phyloP scores from a whole-genome alignment of 805 yeast species.

The Maudiozyma pseudohumilis region DNA sequence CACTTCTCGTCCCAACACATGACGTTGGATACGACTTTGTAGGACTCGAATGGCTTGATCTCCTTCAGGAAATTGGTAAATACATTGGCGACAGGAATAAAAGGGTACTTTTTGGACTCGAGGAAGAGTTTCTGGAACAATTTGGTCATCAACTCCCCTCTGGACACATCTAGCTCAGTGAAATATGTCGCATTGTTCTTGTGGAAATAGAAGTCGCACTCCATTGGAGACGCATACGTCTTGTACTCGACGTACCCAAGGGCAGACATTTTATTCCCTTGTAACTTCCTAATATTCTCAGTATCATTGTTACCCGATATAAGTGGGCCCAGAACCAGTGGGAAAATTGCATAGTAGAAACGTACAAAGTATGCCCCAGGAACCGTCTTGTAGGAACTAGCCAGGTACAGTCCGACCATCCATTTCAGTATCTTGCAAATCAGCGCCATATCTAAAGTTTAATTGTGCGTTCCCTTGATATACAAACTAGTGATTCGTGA shows the following conservation, averaged over 20 bases:
- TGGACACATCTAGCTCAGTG: slow-evolving; percentile 67
- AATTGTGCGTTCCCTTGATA: no score
- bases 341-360: slow-evolving; percentile 42
- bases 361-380: slow-evolving; percentile 60
- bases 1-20: slow-evolving; percentile 84
- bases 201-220: slow-evolving; percentile 79
- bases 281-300: slow-evolving; percentile 13
- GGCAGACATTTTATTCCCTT: slow-evolving; percentile 15
- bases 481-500: no score
- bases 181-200: slow-evolving; percentile 83
- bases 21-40: slow-evolving; percentile 46
- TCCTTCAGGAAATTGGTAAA: slow-evolving; percentile 61
- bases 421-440: slow-evolving; percentile 8
- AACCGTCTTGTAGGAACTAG: slow-evolving; percentile 43
- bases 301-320: slow-evolving; percentile 16
- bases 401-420: slow-evolving; percentile 10
- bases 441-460: slow-evolving; percentile 5
- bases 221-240: slow-evolving; percentile 63
- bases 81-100: slow-evolving; percentile 69
- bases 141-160: slow-evolving; percentile 51
- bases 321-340: slow-evolving; percentile 34
- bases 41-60: slow-evolving; percentile 55
- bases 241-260: slow-evolving; percentile 36
- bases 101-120: slow-evolving; percentile 39
- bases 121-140: slow-evolving; percentile 49